phyloP scores from a whole-genome alignment of 2,329 filamentous ascomycete species.

The Seiridium unicorne region DNA sequence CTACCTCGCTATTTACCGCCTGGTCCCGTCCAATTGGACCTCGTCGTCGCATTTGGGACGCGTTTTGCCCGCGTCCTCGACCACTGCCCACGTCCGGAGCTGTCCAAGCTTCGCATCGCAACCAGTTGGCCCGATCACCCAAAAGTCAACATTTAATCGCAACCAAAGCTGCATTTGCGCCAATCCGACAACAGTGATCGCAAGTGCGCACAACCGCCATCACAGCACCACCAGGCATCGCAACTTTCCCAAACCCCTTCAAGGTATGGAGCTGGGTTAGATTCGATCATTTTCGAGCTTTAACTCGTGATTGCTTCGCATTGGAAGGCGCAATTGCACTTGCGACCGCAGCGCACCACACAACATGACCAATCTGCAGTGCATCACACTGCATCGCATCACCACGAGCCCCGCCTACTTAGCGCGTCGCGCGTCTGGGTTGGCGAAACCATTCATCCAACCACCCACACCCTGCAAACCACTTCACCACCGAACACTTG shows the following conservation, averaged over 20 bases:
- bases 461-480: not conserved
- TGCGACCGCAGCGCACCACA: conserved; percentile 29
- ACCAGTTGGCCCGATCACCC: conserved; percentile 9
- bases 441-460: not conserved
- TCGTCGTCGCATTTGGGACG: conserved; percentile 6
- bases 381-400: conserved; percentile 12
- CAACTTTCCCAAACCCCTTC: conserved; percentile 16
- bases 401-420: not conserved
- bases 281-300: conserved; percentile 28
- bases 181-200: not conserved
- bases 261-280: conserved; percentile 34
- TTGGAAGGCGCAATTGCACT: conserved; percentile 36
- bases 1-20: not conserved
- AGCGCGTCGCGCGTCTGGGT: not conserved
- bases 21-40: not conserved
- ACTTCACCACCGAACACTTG: not conserved
- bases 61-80: not conserved
- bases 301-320: conserved; percentile 30
- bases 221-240: conserved; percentile 23
- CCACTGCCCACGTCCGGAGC: not conserved
- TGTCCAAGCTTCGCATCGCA: conserved; percentile 8
- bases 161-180: conserved; percentile 10
- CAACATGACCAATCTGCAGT: conserved; percentile 8
- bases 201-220: conserved; percentile 30
- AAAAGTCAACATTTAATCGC: conserved; percentile 21